Conservation (phyloP, 2,329 filamentous ascomycete species). For the Talaromyces atroroseus region DNA sequence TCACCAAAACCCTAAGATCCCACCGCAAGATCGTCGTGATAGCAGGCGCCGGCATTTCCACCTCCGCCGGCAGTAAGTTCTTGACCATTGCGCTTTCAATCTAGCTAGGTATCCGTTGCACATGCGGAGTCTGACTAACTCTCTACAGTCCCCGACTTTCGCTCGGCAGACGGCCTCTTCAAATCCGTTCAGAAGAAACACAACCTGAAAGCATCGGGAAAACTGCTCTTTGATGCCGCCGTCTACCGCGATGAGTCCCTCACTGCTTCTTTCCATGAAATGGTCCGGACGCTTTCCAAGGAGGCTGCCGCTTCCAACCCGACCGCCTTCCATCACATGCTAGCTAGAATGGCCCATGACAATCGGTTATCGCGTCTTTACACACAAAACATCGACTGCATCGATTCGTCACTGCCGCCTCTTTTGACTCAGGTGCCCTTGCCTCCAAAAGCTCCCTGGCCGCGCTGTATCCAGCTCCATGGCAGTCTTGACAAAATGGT, state of each 20-base stretch:
- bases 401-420: slow-evolving; percentile 78
- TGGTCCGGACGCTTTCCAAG: slow-evolving; percentile 83
- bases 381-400: slow-evolving; percentile 93
- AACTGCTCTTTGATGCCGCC: slow-evolving; percentile 93
- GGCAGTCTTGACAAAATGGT: slow-evolving; percentile 94
- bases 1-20: slow-evolving; percentile 70
- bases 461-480: slow-evolving; percentile 85
- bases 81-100: neutral
- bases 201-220: slow-evolving; percentile 87
- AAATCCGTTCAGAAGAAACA: slow-evolving; percentile 77
- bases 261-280: slow-evolving; percentile 87
- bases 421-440: slow-evolving; percentile 77
- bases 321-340: slow-evolving; percentile 86
- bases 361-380: slow-evolving; percentile 85
- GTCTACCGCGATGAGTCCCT: slow-evolving; percentile 90
- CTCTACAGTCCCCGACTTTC: slow-evolving; percentile 81
- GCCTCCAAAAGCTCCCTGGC: slow-evolving; percentile 82
- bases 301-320: slow-evolving; percentile 72
- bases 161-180: slow-evolving; percentile 85
- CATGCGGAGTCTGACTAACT: slow-evolving; percentile 9
- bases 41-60: slow-evolving; percentile 93
- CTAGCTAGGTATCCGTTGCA: no score
- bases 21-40: slow-evolving; percentile 97
- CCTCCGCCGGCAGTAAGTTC: slow-evolving; percentile 77
- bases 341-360: slow-evolving; percentile 83